These are phyloP conservation scores for Ophiostoma montium DNA, from an alignment of 2,329 filamentous ascomycete species.

Conservation along the genomic window DNA sequence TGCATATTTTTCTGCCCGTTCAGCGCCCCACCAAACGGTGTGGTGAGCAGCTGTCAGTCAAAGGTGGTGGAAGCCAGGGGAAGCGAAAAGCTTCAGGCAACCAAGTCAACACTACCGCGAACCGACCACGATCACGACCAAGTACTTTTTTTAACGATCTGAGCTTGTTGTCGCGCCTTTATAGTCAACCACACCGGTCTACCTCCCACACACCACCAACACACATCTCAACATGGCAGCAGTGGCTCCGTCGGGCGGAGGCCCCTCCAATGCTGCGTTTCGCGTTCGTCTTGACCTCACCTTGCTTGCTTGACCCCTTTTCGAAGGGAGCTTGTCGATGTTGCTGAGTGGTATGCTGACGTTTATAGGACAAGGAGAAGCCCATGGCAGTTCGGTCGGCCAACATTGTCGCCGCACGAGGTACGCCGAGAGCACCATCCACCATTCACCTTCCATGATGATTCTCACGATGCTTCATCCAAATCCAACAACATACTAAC, in stretches of 20 bases:
- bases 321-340: not conserved
- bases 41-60: not conserved
- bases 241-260: conserved; percentile 28
- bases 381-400: conserved; percentile 88
- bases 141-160: not conserved
- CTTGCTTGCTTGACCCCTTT: conserved; percentile 3
- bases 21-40: conserved; percentile 7
- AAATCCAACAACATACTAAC: no score
- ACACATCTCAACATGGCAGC: conserved; percentile 24
- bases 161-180: not conserved
- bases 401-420: conserved; percentile 95
- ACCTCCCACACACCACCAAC: not conserved
- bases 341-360: conserved; percentile 2
- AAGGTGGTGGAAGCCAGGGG: conserved; percentile 1
- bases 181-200: no score
- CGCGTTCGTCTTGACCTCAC: conserved; percentile 28
- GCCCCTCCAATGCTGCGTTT: conserved; percentile 39
- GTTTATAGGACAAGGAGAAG: conserved; percentile 76
- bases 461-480: no score
- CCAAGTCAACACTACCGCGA: not conserved
- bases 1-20: conserved; percentile 5
- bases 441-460: no score
- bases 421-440: conserved; percentile 34
- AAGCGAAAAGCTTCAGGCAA: conserved; percentile 11
- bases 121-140: not conserved